A percentile compares a stretch with the other conserved stretches of the same genome.
Conservation (phyloP, 1,284 basidiomycete genomes). For the Trametes polyzona region DNA sequence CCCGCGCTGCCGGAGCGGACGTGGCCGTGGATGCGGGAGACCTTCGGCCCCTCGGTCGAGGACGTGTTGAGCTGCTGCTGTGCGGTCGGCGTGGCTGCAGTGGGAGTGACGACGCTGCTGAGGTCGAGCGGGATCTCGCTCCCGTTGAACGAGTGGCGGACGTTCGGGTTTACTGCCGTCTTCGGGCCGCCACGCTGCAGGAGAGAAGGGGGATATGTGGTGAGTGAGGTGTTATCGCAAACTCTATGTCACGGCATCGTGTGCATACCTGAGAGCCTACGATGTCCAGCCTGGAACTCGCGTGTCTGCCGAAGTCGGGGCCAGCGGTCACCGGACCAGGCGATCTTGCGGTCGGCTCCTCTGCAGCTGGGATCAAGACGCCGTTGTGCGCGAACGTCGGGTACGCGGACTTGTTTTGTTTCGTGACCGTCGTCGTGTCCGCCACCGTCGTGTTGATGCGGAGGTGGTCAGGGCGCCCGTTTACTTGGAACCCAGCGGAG, state of each 20-base stretch:
- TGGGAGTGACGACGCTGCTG: slow-evolving; percentile 45
- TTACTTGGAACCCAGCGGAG: slow-evolving; percentile 42
- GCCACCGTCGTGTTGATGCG: slow-evolving; percentile 73
- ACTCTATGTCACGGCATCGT: slow-evolving; percentile 16
- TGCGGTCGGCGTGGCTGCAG: slow-evolving; percentile 45
- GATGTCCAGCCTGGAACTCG: slow-evolving; percentile 67
- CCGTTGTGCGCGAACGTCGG: slow-evolving; percentile 77
- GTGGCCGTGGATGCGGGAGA: slow-evolving; percentile 58
- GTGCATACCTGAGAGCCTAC: slow-evolving; percentile 68
- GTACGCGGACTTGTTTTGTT: slow-evolving; percentile 84
- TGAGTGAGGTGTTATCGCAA: slow-evolving; percentile 20
- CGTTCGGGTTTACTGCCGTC: slow-evolving; percentile 53
- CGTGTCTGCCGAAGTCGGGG: slow-evolving; percentile 78
- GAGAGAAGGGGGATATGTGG: no score
- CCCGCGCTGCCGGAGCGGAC: slow-evolving; percentile 77
- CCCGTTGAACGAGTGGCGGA: slow-evolving; percentile 74
- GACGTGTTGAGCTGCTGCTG: slow-evolving; percentile 48
- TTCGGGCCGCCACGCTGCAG: slow-evolving; percentile 55
- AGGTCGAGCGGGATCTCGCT: slow-evolving; percentile 65
- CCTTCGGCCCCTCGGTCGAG: slow-evolving; percentile 31
- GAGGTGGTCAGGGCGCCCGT: slow-evolving; percentile 63
- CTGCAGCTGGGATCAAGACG: slow-evolving; percentile 64
- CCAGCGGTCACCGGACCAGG: slow-evolving; percentile 81
- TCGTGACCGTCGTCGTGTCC: slow-evolving; percentile 55
- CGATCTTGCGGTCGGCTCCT: slow-evolving; percentile 63